Evolutionary conservation across 2,329 filamentous ascomycete genomes (phyloP), one percentile per base, ranked within the genome.

Genomic region (Aspergillus unguis): DNA sequence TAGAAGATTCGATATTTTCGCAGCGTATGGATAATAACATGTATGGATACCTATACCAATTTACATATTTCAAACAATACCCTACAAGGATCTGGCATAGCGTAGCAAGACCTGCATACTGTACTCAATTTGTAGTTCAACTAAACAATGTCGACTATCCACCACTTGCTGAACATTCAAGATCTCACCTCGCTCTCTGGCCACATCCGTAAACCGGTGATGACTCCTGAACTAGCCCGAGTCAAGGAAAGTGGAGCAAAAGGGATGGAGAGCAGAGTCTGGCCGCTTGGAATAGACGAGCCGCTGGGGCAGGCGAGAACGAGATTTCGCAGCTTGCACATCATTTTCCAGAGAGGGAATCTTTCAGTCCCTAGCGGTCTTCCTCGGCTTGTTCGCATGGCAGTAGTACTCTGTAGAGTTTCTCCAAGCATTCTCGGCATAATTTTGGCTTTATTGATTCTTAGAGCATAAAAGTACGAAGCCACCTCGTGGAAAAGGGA

Each of bases 171-270:
- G 17, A 17, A 17, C 17, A 17, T 17, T 17, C 17, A 17, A 17
- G 17, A 17, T 17, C 17, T 17, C 17, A 17, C 17, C 17, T 17
- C 17, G 17, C 17, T 17, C 17, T 17, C 17, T 17, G 17, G 17
- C 17, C 17, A 17, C 17, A 17, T 36, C 33, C 33, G 11, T 36
- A 17, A 36, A n/a, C 33, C 33, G 33, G 33, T n/a, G 11, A n/a
- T n/a, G 23, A 48, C 50, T 52, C 50, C 50, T 52, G 37, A 52
- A 42, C 50, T 52, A 48, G 32, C 50, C 43, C 10, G 28, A 42
- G 49, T 33, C 25, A 52, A 37, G 32, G 17, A 32, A 33, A 32
- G 50, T 52, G 50, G 50, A 47, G 50, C 43, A 44, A 49, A 36
- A 32, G 46, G 46, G 29, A 25, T 32, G 28, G 31, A 23, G 26